Evolutionary conservation across 2,329 filamentous ascomycete species (phyloP), one percentile per base, ranked within the genome.

Genomic region (Phyllosticta citriasiana): DNA sequence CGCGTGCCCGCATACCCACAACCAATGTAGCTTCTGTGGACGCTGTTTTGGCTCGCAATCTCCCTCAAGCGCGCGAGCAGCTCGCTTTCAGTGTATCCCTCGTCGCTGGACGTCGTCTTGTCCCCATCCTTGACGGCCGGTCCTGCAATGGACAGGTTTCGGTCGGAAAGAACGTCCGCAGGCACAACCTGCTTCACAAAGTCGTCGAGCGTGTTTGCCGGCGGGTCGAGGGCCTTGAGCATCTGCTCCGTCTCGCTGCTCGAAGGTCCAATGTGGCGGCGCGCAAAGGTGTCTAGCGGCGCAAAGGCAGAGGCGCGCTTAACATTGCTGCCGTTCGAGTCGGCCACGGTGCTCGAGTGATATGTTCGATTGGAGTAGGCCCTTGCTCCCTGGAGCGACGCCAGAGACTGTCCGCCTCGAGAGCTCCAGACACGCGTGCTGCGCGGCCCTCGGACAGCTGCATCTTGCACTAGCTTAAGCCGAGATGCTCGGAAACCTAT

Each of bases 121-220:
- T 66, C 60, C 73, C 67, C 78, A 77, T 56, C 78, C 72, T 22
- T 80, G 12, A 52, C 12, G 8, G 33, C 25, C 30, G 60, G 60
- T 5, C 60, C 60, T 25, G 57, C 76, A 59, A 90, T 83, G 55
- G 80, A 76, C 55, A 92, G 76, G 62, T 85, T 76, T 63, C 82
- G 82, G 62, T 82, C 78, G 14, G 88, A 88, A 59, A 94, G 79
- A 62, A 97, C 89, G 68, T 91, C 86, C 27, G 83, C 76, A 0
- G 93, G 93, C 16, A 97, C 80, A 56, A 97, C 92, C 76, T 96
- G 85, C 68, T 83, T 79, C 52, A 97, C 84, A 70, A 97, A 96
- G 27, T 89, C 85, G 65, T 97, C 91, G 62, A 97, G 75, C 54
- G 81, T 86, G 63, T 81, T 78, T 9, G 80, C 87, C 0, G 89